phyloP scores from a whole-genome alignment of 2,329 filamentous ascomycete genomes.

The Geosmithia morbida region DNA sequence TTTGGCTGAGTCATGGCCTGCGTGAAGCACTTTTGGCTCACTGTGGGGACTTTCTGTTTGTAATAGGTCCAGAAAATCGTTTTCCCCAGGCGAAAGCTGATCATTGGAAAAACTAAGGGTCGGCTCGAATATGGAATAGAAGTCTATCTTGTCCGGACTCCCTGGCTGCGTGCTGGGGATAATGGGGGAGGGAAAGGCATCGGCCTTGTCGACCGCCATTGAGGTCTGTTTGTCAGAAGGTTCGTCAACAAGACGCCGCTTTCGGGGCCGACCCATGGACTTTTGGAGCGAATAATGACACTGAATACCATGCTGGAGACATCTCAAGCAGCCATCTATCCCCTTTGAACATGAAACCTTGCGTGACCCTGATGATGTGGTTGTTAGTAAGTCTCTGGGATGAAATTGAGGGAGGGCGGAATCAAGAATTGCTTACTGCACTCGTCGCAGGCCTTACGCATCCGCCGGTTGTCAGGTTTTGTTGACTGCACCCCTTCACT shows the following conservation, averaged over 20 bases:
- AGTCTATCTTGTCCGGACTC: neutral
- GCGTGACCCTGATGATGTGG: constrained; percentile 31
- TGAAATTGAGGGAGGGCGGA: constrained; percentile 2
- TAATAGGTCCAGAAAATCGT: neutral
- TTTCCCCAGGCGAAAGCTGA: neutral
- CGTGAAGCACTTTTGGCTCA: constrained; percentile 4
- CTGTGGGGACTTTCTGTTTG: neutral
- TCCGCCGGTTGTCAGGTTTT: constrained; percentile 16
- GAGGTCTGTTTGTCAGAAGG: neutral
- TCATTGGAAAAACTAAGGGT: constrained; percentile 20
- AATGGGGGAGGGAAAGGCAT: neutral
- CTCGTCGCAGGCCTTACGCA: constrained; percentile 51
- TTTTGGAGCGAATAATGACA: constrained; percentile 53
- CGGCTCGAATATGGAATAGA: constrained; percentile 10
- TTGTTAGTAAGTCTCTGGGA: constrained; percentile 11
- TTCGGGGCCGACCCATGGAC: constrained; percentile 50
- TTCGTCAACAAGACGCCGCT: constrained; percentile 28
- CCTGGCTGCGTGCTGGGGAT: neutral
- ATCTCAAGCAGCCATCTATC: constrained; percentile 42
- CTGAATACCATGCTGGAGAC: constrained; percentile 36
- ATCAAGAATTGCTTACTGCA: constrained; percentile 37
- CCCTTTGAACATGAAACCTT: constrained; percentile 55
- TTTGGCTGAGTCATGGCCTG: neutral
- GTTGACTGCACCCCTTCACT: constrained; percentile 3
- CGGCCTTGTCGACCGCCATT: neutral